A percentile compares a stretch with the other conserved stretches of the same genome.
These are phyloP conservation scores for Scleroderma citrinum DNA, from an alignment of 768 basidiomycete genomes.

Conservation along the genomic window DNA sequence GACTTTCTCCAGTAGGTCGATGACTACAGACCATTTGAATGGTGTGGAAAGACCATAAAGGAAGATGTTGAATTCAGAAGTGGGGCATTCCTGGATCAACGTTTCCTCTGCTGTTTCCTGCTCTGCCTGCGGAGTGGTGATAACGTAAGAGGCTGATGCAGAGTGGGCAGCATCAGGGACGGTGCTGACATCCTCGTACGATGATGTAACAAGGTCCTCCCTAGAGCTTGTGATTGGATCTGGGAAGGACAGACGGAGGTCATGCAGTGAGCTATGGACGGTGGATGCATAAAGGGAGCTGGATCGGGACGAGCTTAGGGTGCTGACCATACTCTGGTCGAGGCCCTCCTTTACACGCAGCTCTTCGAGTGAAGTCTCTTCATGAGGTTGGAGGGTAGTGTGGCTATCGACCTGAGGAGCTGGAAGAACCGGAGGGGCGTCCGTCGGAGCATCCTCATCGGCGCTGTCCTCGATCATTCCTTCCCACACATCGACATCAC, in stretches of 20 bases:
- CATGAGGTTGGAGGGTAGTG: constrained; percentile 21
- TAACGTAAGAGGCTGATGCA: constrained; percentile 13
- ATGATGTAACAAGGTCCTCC: constrained; percentile 50
- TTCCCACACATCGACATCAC: constrained; percentile 74
- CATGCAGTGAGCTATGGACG: constrained; percentile 57
- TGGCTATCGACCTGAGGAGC: constrained; percentile 17
- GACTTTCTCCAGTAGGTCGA: constrained; percentile 53
- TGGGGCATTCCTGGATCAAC: constrained; percentile 6
- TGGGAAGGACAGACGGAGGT: constrained; percentile 76
- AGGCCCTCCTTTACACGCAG: constrained; percentile 65
- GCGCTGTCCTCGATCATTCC: constrained; percentile 61
- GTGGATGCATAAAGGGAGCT: constrained; percentile 51
- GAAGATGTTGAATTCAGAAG: constrained; percentile 50
- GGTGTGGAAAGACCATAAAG: constrained; percentile 60
- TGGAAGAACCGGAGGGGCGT: constrained; percentile 18
- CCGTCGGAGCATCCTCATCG: constrained; percentile 37
- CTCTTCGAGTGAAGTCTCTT: constrained; percentile 49
- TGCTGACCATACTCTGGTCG: constrained; percentile 80
- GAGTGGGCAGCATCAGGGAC: constrained; percentile 29
- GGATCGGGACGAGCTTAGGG: constrained; percentile 67
- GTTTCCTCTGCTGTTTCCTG: constrained; percentile 26
- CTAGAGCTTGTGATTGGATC: constrained; percentile 73
- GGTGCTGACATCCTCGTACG: constrained; percentile 47
- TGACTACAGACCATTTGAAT: constrained; percentile 57
- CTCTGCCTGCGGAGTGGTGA: constrained; percentile 16